Base-by-base conservation (phyloP, 2,329 filamentous ascomycete species). In the Pyrenophora tritici-repentis region DNA sequence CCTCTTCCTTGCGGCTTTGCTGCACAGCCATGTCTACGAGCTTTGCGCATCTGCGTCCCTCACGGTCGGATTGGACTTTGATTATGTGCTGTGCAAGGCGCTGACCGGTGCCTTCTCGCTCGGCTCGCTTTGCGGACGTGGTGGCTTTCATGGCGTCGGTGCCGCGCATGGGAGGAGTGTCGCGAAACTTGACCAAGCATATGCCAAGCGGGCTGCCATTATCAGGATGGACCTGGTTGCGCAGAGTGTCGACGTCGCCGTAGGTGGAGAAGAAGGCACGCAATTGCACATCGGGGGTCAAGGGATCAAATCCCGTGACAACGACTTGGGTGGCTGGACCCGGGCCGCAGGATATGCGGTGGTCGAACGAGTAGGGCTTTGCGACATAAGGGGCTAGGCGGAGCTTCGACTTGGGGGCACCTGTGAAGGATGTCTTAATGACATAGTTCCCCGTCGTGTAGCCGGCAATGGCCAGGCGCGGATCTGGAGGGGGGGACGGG, bases 201-300 rank as follows among this genome's bases (percentile, higher is more conserved):
- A 99, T 92, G 10, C 94, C 94, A 10, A 99, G 82, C 69, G 95
- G 96, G 67, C 90, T 94, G 14, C 94, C 94, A 10, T 92, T 97
- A 50, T 92, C 88, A 7, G 94, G 94, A 73, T 99, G 91, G 66
- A 95, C 93, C 72, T 95, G 93, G 69, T 97, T 97, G 67, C 90
- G 91, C 63, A 95, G 88, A 67, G 92, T 89, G 37, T 88, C 88
- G 57, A 99, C 92, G 51, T 96, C 90, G 45, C 91, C 91, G 75
- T 89, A 96, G 3, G 83, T 85, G 14, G 87, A 84, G 70, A 96
- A 95, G 46, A 90, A 83, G 38, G 87, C 84, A 14, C 83, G 84
- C 42, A 96, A 82, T 64, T 90, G 89, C 47, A 85, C 83, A 63
- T 96, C 90, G 10, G 90, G 84, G 34, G 89, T 87, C 58, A 97